These are phyloP conservation scores for Colletotrichum chlorophyti DNA, from an alignment of 2,329 filamentous ascomycete species.

Conservation along the genomic window DNA sequence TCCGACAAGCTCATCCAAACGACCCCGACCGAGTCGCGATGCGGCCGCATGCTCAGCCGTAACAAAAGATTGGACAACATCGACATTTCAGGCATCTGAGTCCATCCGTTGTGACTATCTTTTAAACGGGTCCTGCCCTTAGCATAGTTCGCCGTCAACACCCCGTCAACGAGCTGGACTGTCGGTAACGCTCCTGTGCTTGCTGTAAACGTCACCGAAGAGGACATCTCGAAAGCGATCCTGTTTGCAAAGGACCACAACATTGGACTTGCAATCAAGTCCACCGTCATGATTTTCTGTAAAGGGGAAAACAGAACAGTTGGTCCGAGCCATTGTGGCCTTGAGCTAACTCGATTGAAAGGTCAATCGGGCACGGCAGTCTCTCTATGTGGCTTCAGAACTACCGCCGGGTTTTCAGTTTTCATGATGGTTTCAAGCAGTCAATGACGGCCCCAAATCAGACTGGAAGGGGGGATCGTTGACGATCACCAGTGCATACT, in stretches of 20 bases:
- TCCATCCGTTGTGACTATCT: conserved; percentile 13
- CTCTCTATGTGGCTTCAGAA: conserved; percentile 39
- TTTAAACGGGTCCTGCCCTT: conserved; percentile 1
- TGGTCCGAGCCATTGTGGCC: too few relatives aligned
- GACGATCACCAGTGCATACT: conserved; percentile 40
- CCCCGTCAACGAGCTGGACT: conserved; percentile 36
- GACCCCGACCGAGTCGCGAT: conserved; percentile 40
- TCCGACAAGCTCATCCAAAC: conserved; percentile 56
- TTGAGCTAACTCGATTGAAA: too few relatives aligned
- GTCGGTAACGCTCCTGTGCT: conserved; percentile 46
- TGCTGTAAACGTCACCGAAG: conserved; percentile 14
- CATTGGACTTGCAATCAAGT: conserved; percentile 47
- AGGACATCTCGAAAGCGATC: conserved; percentile 2
- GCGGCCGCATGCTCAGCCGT: neutral
- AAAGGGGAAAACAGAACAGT: too few relatives aligned
- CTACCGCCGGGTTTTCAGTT: conserved; percentile 42
- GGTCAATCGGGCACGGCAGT: conserved; percentile 57
- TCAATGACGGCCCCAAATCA: conserved; percentile 8
- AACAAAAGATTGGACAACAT: neutral
- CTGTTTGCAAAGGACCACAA: conserved; percentile 45
- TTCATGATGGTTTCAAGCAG: conserved; percentile 42
- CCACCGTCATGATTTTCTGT: conserved; percentile 37
- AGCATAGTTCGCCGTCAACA: conserved; percentile 2
- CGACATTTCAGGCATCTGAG: conserved; percentile 4
- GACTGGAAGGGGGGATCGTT: conserved; percentile 48